These are phyloP conservation scores for Fusarium sp. DNA, from an alignment of 2,329 filamentous ascomycete genomes.

Conservation along the genomic window DNA sequence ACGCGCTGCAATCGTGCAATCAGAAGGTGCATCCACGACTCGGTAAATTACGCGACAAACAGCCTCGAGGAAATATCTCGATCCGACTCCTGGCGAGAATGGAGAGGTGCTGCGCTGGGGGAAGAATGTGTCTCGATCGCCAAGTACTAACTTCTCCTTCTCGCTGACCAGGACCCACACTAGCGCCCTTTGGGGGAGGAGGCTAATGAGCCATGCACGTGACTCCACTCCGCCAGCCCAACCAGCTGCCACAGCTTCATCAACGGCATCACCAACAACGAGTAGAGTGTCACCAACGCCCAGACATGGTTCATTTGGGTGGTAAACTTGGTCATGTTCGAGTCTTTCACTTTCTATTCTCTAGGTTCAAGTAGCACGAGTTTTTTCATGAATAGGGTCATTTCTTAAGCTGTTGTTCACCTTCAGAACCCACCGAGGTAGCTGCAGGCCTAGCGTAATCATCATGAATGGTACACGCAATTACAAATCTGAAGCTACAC, in stretches of 20 bases:
- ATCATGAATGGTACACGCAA: slow-evolving; percentile 10
- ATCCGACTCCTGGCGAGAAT: slow-evolving; percentile 41
- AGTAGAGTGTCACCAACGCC: not conserved
- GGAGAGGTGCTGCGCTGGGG: slow-evolving; percentile 45
- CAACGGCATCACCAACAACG: not conserved
- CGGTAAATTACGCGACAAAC: slow-evolving; percentile 38
- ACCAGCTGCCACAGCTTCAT: not conserved
- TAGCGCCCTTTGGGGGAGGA: slow-evolving; percentile 43
- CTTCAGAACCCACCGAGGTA: slow-evolving; percentile 9
- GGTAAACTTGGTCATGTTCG: not conserved
- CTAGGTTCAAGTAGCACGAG: not conserved
- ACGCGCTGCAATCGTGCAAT: slow-evolving; percentile 47
- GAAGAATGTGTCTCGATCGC: slow-evolving; percentile 53
- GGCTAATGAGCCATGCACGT: slow-evolving; percentile 47
- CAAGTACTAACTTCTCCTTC: slow-evolving; percentile 44
- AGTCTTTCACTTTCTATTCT: not conserved
- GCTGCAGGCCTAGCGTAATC: slow-evolving; percentile 33
- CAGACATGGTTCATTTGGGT: not conserved
- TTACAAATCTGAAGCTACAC: not conserved
- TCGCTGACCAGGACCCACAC: slow-evolving; percentile 42
- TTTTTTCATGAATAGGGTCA: not conserved
- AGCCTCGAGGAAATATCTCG: slow-evolving; percentile 36
- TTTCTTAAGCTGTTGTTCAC: not conserved
- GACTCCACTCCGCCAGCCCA: slow-evolving; percentile 32
- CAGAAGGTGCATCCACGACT: slow-evolving; percentile 36